These are phyloP conservation scores for Lactuca sativa DNA, from an alignment of 129 eudicot species.

Conservation along the genomic window DNA sequence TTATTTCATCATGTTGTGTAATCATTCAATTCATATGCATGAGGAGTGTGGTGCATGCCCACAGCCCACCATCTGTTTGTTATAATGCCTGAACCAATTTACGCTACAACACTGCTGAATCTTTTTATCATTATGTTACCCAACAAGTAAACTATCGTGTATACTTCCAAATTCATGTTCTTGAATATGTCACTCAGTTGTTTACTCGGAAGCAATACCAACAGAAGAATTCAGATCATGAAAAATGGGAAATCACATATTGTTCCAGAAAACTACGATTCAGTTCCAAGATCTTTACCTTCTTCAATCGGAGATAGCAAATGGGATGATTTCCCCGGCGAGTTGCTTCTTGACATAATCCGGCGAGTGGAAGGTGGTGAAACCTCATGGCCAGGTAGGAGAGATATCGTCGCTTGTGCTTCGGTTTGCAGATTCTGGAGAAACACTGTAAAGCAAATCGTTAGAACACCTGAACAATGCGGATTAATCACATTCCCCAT, in stretches of 20 bases:
- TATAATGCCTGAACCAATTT: constrained; percentile 16
- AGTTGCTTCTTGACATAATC: constrained; percentile 68
- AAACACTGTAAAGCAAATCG: constrained; percentile 44
- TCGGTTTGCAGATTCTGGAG: constrained; percentile 71
- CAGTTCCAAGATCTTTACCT: constrained; percentile 4
- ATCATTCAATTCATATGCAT: constrained; percentile 22
- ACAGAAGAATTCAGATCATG: constrained; percentile 29
- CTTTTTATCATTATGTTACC: constrained; percentile 18
- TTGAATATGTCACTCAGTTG: constrained; percentile 48
- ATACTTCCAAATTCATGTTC: constrained; percentile 9
- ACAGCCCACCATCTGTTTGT: constrained; percentile 15
- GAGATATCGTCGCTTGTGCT: constrained; percentile 64
- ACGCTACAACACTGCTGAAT: constrained; percentile 18
- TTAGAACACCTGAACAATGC: constrained; percentile 73
- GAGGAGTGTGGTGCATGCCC: constrained; percentile 18
- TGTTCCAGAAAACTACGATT: constrained; percentile 46
- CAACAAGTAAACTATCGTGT: neutral
- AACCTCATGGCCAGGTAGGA: constrained; percentile 60
- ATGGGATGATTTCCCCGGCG: constrained; percentile 62
- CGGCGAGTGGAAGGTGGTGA: constrained; percentile 42
- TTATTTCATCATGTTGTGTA: constrained; percentile 21
- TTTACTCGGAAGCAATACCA: constrained; percentile 32
- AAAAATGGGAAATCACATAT: constrained; percentile 44
- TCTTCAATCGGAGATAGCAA: constrained; percentile 29
- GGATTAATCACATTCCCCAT: constrained; percentile 71